These are phyloP conservation scores for Epichloe sp. DNA, from an alignment of 2,329 filamentous ascomycete species.

Conservation along the genomic window DNA sequence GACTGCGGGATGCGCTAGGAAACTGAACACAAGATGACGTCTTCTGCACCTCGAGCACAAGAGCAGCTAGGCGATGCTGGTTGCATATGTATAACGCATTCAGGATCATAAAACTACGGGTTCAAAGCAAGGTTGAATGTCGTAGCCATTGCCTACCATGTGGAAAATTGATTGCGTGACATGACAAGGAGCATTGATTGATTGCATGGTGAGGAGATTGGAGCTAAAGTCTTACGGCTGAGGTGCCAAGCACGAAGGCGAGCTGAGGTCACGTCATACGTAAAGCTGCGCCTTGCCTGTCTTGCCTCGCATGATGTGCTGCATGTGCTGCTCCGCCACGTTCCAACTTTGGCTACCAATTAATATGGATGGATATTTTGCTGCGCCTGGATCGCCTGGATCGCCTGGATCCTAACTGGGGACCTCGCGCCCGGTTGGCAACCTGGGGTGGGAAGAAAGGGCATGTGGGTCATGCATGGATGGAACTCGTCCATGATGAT, in stretches of 20 bases:
- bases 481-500: background rate
- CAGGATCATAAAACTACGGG: background rate
- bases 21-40: background rate
- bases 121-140: background rate
- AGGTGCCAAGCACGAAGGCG: no score
- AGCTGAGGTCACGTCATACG: no score
- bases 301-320: no score
- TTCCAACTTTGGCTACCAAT: no score
- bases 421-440: background rate
- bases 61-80: background rate
- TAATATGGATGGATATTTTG: no score
- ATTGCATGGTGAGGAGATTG: no score
- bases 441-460: background rate
- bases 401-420: no score
- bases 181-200: no score
- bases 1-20: background rate
- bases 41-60: background rate
- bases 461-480: background rate
- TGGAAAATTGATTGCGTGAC: background rate
- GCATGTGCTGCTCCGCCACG: no score
- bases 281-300: no score
- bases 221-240: no score
- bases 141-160: background rate
- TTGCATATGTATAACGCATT: background rate
- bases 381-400: no score